These are phyloP conservation scores for Eutrema heterophyllum DNA, from an alignment of 345 rosid species.

Conservation along the genomic window DNA sequence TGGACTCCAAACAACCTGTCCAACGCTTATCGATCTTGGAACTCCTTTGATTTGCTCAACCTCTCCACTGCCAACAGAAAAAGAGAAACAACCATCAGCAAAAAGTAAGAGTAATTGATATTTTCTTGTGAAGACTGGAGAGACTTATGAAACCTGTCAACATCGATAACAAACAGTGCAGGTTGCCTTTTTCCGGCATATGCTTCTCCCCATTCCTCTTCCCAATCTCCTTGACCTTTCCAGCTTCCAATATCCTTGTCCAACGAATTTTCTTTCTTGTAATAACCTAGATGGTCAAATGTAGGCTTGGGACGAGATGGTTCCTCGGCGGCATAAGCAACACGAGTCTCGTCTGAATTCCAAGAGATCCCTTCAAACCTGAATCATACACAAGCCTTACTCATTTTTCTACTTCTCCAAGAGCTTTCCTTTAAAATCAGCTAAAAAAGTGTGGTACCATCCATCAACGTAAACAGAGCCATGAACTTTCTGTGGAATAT, in stretches of 20 bases:
- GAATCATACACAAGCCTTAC: slow-evolving; percentile 5
- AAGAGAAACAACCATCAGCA: slow-evolving; percentile 1
- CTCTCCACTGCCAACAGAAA: slow-evolving; percentile 51
- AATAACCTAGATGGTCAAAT: slow-evolving; percentile 49
- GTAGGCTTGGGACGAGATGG: slow-evolving; percentile 59
- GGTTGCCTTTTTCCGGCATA: slow-evolving; percentile 87
- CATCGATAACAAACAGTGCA: slow-evolving; percentile 57
- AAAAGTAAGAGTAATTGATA: background rate
- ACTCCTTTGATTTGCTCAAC: slow-evolving; percentile 66
- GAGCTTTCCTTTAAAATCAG: background rate
- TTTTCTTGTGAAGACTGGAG: background rate
- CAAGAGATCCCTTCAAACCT: slow-evolving; percentile 99
- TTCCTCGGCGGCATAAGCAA: slow-evolving; percentile 88
- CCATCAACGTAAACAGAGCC: slow-evolving; percentile 80
- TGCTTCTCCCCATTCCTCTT: slow-evolving; percentile 97
- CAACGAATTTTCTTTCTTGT: slow-evolving; percentile 42
- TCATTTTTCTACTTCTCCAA: slow-evolving; percentile 8
- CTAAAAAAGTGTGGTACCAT: slow-evolving; percentile 42
- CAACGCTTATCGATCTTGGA: slow-evolving; percentile 62
- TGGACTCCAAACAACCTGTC: slow-evolving; percentile 97
- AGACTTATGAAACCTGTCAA: slow-evolving; percentile 47
- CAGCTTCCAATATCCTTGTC: slow-evolving; percentile 67
- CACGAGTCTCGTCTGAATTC: slow-evolving; percentile 67
- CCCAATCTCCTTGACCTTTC: slow-evolving; percentile 98
- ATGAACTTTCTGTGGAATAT: slow-evolving; percentile 68